Evolutionary conservation across 306 rosid genomes (phyloP).

Genomic region (Ceratonia siliqua): DNA sequence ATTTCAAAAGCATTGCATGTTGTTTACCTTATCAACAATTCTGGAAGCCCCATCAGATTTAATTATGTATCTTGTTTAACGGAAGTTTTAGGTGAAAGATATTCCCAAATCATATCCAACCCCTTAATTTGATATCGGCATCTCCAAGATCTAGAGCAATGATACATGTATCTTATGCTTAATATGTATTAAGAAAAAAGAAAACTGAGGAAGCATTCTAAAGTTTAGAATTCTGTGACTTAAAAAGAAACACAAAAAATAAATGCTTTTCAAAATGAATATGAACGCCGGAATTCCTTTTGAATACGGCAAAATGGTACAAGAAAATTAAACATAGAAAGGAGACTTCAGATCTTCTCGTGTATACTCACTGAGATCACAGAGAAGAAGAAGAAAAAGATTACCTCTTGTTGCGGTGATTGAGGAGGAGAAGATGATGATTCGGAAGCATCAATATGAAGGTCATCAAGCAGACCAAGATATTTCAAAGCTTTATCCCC

Average conservation of each 20-base stretch:
- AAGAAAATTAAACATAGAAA: neutral
- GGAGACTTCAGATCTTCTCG: neutral
- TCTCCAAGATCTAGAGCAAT: neutral
- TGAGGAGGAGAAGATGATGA: slow-evolving; percentile 6
- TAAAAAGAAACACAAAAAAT: too few relatives aligned
- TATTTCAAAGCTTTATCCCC: slow-evolving; percentile 79
- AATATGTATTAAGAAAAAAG: too few relatives aligned
- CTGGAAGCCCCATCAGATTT: neutral
- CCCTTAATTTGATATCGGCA: neutral
- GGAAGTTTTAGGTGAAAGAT: neutral
- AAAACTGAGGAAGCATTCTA: too few relatives aligned
- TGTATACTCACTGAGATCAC: too few relatives aligned
- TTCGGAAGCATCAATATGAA: slow-evolving; percentile 35
- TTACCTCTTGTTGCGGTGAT: slow-evolving; percentile 17
- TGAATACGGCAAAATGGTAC: too few relatives aligned
- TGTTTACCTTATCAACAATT: neutral
- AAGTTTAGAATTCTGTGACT: too few relatives aligned
- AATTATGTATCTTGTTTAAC: neutral
- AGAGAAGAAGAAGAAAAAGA: neutral
- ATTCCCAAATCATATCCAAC: neutral
- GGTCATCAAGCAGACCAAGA: slow-evolving; percentile 55
- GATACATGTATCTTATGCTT: too few relatives aligned
- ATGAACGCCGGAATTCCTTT: too few relatives aligned
- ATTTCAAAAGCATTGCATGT: neutral
- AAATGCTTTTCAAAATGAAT: too few relatives aligned